A percentile compares a stretch with the other conserved stretches of the same genome.
phyloP scores from a whole-genome alignment of 768 basidiomycete genomes.

The Dioszegia crocea region DNA sequence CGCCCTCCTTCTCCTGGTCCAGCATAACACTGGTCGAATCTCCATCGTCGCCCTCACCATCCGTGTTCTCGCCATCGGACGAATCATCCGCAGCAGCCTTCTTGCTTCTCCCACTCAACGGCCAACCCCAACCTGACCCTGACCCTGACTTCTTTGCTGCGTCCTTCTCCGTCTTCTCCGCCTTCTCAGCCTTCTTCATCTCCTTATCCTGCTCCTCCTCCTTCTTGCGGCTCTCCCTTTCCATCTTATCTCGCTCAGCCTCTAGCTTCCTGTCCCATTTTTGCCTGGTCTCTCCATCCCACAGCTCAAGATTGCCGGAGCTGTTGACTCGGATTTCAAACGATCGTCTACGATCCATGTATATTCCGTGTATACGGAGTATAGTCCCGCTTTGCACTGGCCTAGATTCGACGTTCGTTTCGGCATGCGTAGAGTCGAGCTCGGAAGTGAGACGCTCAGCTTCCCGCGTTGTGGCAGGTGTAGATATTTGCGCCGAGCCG shows the following conservation, averaged over 20 bases:
- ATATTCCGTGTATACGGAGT: constrained; percentile 40
- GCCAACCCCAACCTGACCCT: neutral
- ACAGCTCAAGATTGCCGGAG: constrained; percentile 34
- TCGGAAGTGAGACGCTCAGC: neutral
- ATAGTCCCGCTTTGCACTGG: constrained; percentile 26
- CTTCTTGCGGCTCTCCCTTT: neutral
- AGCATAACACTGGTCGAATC: constrained; percentile 8
- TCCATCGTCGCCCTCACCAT: constrained; percentile 3
- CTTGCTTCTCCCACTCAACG: neutral
- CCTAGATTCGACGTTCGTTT: constrained; percentile 24
- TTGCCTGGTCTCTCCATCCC: constrained; percentile 27
- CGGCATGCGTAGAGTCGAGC: neutral
- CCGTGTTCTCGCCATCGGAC: neutral
- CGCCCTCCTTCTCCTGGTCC: constrained; percentile 4
- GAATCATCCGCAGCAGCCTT: neutral
- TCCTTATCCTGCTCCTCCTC: constrained; percentile 3
- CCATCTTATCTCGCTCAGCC: constrained; percentile 1
- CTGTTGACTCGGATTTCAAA: constrained; percentile 32
- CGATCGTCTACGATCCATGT: constrained; percentile 36
- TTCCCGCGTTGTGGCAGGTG: neutral
- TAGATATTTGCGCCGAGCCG: neutral
- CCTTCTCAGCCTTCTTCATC: neutral
- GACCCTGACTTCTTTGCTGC: neutral
- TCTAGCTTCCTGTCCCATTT: constrained; percentile 9
- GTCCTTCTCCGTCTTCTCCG: neutral